Base-by-base conservation (phyloP, 345 rosid species). In the Microcos paniculata region DNA sequence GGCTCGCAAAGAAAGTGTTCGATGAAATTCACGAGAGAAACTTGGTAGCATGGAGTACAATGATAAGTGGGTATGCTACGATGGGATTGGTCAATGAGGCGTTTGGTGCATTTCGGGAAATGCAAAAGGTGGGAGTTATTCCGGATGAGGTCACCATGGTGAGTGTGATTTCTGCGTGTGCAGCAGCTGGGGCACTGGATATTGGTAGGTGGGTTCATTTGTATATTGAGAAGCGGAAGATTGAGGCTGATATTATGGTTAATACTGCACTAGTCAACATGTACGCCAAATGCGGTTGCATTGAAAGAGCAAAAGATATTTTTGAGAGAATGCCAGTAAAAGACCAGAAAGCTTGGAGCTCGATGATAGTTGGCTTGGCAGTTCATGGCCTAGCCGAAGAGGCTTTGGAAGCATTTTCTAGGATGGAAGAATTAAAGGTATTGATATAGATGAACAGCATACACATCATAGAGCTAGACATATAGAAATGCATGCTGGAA, bases 401-500 rank as follows among this genome's bases (percentile, higher is more conserved):
- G 72, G 87, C 87, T 42, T 49, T 89, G 75, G 40, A 65, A 49
- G 78, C 82, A 14, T 78, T 83, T 38, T 31, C 28, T n/a, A 78
- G 81, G 57, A 89, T 89, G 90, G 76, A 82, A 33, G 79, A 76
- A 78, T 33, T 35, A 4, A 71, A 81, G 55, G 52, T 70, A 13
- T 67, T 71, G 59, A 94, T 81, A 80, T 90, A 72, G 72, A 90
- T 53, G 90, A 91, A 43, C 86, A 91, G 71, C 90, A 94, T 0
- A 94, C 92, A 75, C 83, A 85, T 62, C 81, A 92, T 53, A 86
- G 57, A 71, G 88, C 24, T 43, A 89, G 78, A 92, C 94, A 23
- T 86, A 87, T 28, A 84, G 84, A 56, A 83, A 86, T 4, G 80
- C 92, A 48, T 82, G 92, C 89, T 80, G n/a, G 73, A 79, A 61